A percentile compares a stretch with the other conserved stretches of the same genome.
These are phyloP conservation scores for Hebeloma cylindrosporum DNA, from an alignment of 768 basidiomycete species.

Conservation along the genomic window DNA sequence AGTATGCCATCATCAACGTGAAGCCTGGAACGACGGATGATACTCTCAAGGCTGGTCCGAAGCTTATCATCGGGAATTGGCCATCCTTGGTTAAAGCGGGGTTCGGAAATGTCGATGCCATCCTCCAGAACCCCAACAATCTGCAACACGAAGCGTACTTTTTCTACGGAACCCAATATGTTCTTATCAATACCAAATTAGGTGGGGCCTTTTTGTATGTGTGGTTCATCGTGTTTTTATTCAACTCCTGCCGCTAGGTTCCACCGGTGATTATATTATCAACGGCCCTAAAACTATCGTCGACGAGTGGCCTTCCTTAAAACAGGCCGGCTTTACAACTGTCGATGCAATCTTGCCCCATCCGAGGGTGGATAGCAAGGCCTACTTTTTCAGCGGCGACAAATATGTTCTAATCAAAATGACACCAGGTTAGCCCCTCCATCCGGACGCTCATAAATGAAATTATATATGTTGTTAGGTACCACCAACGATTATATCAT, in stretches of 20 bases:
- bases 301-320: slow-evolving; percentile 11
- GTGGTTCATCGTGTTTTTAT: neutral
- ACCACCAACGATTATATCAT: neutral
- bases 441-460: neutral
- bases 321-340: slow-evolving; percentile 3
- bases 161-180: neutral
- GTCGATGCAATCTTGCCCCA: slow-evolving; percentile 6
- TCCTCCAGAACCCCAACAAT: no score
- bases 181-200: neutral
- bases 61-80: neutral
- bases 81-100: no score
- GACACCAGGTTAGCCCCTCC: neutral
- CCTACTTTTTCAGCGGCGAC: slow-evolving; percentile 7
- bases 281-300: slow-evolving; percentile 6
- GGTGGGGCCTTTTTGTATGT: neutral
- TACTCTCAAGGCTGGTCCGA: neutral
- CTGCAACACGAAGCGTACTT: no score
- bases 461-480: neutral
- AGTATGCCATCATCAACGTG: neutral
- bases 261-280: slow-evolving; percentile 4
- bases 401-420: slow-evolving; percentile 1
- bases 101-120: slow-evolving; percentile 3
- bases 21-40: no score
- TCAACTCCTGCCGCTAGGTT: neutral
- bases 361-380: slow-evolving; percentile 2